Evolutionary conservation across 768 basidiomycete species (phyloP), one percentile per base, ranked within the genome.

Genomic region (Russula compacta): DNA sequence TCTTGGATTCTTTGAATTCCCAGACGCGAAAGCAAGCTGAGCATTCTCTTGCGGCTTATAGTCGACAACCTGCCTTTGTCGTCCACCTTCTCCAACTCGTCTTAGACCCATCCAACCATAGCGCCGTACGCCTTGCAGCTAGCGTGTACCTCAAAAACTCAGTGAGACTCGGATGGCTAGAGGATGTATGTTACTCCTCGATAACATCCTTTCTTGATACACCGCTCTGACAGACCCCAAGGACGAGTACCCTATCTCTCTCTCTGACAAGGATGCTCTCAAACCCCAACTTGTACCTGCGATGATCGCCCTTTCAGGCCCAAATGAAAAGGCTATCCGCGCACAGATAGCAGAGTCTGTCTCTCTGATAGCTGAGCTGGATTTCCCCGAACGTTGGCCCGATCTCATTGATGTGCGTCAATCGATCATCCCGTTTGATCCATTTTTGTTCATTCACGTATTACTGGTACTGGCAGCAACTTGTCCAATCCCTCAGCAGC

Each of bases 81-180:
- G 75, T 82, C 2, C 81, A 87, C 69, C 82, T 98, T 24, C 83
- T 98, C 29, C 74, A 79, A 33, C 83, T 98, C 64, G 84, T 92
- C 63, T 83, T 92, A 63, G 80, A 89, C 64, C 68, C 70, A n/a
- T 71, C 81, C n/a, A 72, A 75, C 36, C 82, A 87, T 71, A 83
- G 84, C 67, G 75, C 89, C 0, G 81, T 89, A 36, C 77, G 94
- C 69, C 83, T 95, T 57, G 83, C 92, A 1, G 95, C 85, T 2
- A 87, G 89, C 54, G 86, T 98, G 38, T 94, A 89, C 74, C 85
- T 97, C 66, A 98, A 98, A 77, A 97, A 98, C 70, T 80, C 87
- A 48, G 81, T 93, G 60, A 93, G 89, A 72, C 78, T 82, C 32
- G 81, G 86, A 75, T 98, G 95, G 94, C 6, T 56, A 9, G 86